Evolutionary conservation across 352 stramenopile species (phyloP).

Genomic region (Phytophthora sansomeana): DNA sequence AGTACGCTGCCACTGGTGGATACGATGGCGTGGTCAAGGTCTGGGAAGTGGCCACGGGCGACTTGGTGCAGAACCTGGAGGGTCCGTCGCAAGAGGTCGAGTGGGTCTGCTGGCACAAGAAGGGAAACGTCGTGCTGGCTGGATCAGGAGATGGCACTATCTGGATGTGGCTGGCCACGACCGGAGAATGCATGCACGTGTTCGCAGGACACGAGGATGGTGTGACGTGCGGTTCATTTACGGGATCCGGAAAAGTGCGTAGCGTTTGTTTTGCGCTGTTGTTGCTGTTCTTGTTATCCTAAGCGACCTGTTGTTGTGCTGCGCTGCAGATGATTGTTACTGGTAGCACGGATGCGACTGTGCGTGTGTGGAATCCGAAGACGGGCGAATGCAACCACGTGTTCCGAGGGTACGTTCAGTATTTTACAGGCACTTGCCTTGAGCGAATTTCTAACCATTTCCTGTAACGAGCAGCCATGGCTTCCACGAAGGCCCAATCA

Average conservation of each 20-base stretch:
- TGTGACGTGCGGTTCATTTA: slow-evolving; percentile 95
- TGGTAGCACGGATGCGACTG: slow-evolving; percentile 93
- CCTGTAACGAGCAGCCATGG: slow-evolving; percentile 58
- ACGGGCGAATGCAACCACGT: slow-evolving; percentile 93
- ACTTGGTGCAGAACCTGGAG: slow-evolving; percentile 83
- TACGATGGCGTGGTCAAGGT: slow-evolving; percentile 90
- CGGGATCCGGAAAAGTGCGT: slow-evolving; percentile 92
- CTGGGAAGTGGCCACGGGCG: slow-evolving; percentile 89
- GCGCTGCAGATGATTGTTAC: slow-evolving; percentile 89
- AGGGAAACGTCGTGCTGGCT: slow-evolving; percentile 90
- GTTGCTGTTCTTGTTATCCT: slow-evolving; percentile 2
- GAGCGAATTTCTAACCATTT: slow-evolving; percentile 1
- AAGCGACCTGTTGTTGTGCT: neutral
- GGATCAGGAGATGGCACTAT: slow-evolving; percentile 89
- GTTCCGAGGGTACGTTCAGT: slow-evolving; percentile 74
- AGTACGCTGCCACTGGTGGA: slow-evolving; percentile 86
- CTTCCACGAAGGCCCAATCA: slow-evolving; percentile 91
- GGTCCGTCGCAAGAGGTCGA: slow-evolving; percentile 92
- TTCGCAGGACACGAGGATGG: slow-evolving; percentile 97
- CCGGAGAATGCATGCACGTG: slow-evolving; percentile 97
- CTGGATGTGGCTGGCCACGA: slow-evolving; percentile 95
- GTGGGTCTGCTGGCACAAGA: slow-evolving; percentile 92
- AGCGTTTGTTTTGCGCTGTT: neutral
- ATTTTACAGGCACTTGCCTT: neutral
- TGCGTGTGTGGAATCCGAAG: slow-evolving; percentile 97